Evolutionary conservation across 768 basidiomycete species (phyloP), one percentile per base, ranked within the genome.

Genomic region (Chiua virens): DNA sequence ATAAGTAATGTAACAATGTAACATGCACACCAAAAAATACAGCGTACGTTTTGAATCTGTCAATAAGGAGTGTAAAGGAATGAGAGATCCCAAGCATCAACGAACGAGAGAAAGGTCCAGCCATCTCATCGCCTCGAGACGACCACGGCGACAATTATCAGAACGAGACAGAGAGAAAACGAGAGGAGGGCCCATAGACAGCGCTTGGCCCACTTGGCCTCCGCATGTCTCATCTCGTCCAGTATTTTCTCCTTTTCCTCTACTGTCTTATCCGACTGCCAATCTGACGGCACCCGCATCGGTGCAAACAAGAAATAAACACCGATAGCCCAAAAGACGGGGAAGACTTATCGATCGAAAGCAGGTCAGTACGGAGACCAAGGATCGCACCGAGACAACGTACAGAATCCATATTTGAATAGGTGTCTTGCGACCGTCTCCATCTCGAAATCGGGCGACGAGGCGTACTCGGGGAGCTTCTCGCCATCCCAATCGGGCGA

Each of bases 341-440:
- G 80, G 63, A 85, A 85, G 45, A 84, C 83, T n/a, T 85, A 4
- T 17, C 7, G 44, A 54, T 18, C 34, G 15, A 17, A 15, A 34
- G 15, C 34, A n/a, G n/a, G 40, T 18, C 14, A 41, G 42, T 48
- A 3, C 34, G 15, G 15, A 55, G 18, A 1, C 13, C n/a, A 1
- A 32, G 6, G 8, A 3, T 3, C 11, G 23, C 15, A 21, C 9
- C 8, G 36, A 38, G 35, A 45, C 28, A 47, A 35, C 83, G 61
- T 58, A 85, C 83, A 60, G 60, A 85, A 84, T 39, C 82, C 81
- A 51, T 83, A 83, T 59, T 78, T 79, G 71, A 85, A 85, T 41
- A 85, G 65, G 62, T 78, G 81, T 67, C 78, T 75, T 7, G 83
- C 79, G 43, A 84, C 76, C 22, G 82, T 85, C 5, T 73, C 65